A percentile compares a stretch with the other conserved stretches of the same genome.
phyloP scores from a whole-genome alignment of 2,329 filamentous ascomycete genomes.

The Trichoderma sp. region DNA sequence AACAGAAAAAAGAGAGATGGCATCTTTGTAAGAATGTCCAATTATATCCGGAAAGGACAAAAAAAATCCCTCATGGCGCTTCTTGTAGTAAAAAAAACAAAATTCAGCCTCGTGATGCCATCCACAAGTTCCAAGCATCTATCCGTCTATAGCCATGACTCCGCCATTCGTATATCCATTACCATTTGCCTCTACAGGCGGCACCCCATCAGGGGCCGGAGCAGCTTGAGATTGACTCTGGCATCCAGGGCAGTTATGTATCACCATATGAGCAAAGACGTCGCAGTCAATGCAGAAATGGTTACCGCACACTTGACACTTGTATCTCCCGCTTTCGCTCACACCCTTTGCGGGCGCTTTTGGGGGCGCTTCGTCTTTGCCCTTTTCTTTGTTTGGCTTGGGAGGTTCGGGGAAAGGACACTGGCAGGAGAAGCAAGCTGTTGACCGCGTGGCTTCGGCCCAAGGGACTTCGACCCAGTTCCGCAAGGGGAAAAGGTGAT shows the following conservation, averaged over 20 bases:
- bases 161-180: conserved; percentile 35
- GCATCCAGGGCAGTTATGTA: conserved; percentile 96
- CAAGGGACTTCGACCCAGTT: conserved; percentile 92
- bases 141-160: conserved; percentile 45
- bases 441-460: conserved; percentile 61
- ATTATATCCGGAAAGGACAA: background rate
- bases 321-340: conserved; percentile 84
- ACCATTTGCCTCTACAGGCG: conserved; percentile 31
- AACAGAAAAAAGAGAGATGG: background rate
- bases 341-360: conserved; percentile 55
- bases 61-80: background rate
- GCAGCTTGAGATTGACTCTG: conserved; percentile 41
- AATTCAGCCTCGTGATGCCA: background rate
- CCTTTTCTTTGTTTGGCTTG: background rate
- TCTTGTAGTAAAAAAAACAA: background rate
- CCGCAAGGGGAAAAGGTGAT: conserved; percentile 83
- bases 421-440: conserved; percentile 76
- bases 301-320: conserved; percentile 78
- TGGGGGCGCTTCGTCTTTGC: conserved; percentile 24
- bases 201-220: conserved; percentile 17
- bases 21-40: background rate
- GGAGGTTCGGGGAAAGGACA: conserved; percentile 60
- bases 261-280: conserved; percentile 87
- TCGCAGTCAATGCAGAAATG: conserved; percentile 99
- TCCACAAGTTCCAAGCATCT: background rate